Evolutionary conservation across 768 basidiomycete species (phyloP), one percentile per base, ranked within the genome.

Genomic region (Sporobolomyces roseus): DNA sequence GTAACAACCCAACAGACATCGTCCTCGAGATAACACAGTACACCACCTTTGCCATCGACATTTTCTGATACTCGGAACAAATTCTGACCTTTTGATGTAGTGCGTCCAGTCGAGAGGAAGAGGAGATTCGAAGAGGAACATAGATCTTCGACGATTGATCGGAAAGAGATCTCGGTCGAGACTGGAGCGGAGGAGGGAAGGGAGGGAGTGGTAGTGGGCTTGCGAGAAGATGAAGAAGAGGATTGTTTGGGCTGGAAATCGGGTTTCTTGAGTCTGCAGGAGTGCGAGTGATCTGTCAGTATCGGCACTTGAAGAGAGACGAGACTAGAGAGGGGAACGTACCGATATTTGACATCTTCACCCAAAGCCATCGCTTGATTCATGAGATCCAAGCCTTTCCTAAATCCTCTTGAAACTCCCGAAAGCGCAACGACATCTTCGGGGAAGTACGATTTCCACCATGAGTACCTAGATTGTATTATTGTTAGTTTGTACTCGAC

Each of bases 361-460:
- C 92, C 92, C 32, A 98, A 82, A 68, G 89, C 87, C 77, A 93
- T 87, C 29, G 94, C 94, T 72, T 88, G 86, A 77, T 96, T 90
- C 92, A 99, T 96, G 69, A 98, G 78, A 78, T 97, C 89, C 65
- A 97, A 78, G 1, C 91, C 96, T 55, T 86, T 84, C 50, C 87
- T 90, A 77, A 98, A 96, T 21, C 93, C 94, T 51, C 84, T 83
- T 61, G 83, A 81, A 30, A 97, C 83, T 10, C 86, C 86, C 16
- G 83, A 80, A 73, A 89, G 80, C 33, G 81, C 82, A 72, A 85
- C 84, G n/a, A 94, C 79, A 21, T 82, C 79, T 71, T 87, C 87
- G 0, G 90, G 84, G 78, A 97, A 91, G 46, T 79, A 79, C 19
- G 83, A 76, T 78, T 93, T 94, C 94, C 94, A 98, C 78, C 86